phyloP scores from a whole-genome alignment of 768 basidiomycete species.

The Suillus ampliporus region DNA sequence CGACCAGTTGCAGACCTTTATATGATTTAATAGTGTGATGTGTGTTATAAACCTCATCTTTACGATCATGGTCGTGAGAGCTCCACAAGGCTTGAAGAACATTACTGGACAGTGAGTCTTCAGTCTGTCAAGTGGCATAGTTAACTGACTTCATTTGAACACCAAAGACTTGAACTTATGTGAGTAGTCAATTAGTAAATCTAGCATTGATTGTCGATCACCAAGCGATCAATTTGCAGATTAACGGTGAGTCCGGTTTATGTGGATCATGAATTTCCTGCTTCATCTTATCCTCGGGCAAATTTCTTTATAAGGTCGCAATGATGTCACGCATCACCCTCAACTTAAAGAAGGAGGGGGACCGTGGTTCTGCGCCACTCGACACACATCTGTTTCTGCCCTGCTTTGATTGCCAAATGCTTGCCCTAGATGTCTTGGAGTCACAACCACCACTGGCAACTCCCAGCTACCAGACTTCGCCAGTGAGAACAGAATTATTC shows the following conservation, averaged over 20 bases:
- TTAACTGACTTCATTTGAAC: background rate
- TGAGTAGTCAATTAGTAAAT: background rate
- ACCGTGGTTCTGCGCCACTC: background rate
- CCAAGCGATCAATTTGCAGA: background rate
- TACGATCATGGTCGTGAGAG: slow-evolving; percentile 43
- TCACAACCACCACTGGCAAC: background rate
- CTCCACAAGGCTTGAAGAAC: slow-evolving; percentile 39
- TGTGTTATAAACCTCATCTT: slow-evolving; percentile 43
- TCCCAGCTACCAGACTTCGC: background rate
- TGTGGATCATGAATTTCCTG: background rate
- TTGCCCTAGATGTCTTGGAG: background rate
- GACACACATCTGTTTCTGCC: background rate
- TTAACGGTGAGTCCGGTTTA: slow-evolving; percentile 1
- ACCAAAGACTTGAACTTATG: slow-evolving; percentile 6
- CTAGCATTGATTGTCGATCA: background rate
- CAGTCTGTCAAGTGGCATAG: background rate
- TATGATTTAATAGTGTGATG: slow-evolving; percentile 36
- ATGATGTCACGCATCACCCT: slow-evolving; percentile 77
- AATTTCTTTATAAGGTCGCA: slow-evolving; percentile 45
- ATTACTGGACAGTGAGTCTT: slow-evolving; percentile 38
- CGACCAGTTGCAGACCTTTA: background rate
- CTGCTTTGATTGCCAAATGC: slow-evolving; percentile 2
- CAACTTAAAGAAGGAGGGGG: slow-evolving; percentile 51
- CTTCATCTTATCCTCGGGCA: background rate
- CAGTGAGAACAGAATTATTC: background rate